Evolutionary conservation across 495 filamentous ascomycete genomes (phyloP).

Genomic region (Symbiotaphrina buchneri): DNA sequence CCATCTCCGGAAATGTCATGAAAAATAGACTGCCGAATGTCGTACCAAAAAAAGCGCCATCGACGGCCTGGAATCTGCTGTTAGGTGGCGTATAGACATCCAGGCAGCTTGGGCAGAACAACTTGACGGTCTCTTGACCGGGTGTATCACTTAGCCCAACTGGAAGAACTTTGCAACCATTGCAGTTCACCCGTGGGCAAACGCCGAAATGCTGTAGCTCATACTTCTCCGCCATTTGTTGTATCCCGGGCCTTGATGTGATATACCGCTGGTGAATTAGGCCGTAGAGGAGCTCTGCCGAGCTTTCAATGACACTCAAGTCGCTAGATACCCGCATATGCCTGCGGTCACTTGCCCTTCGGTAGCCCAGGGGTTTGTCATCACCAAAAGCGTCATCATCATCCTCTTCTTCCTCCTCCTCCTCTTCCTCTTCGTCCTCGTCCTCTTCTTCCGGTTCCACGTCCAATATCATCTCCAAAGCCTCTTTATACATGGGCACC

Average conservation of each 20-base stretch:
- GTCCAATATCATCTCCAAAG: constrained; percentile 90
- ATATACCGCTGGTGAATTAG: constrained; percentile 98
- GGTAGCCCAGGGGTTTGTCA: constrained; percentile 24
- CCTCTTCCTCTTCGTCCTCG: constrained; percentile 51
- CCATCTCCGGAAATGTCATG: constrained; percentile 92
- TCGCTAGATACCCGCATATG: constrained; percentile 79
- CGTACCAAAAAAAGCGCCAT: constrained; percentile 93
- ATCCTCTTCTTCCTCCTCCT: constrained; percentile 50
- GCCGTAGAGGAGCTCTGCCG: constrained; percentile 90
- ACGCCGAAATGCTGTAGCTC: constrained; percentile 85
- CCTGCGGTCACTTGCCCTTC: constrained; percentile 40
- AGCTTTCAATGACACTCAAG: constrained; percentile 84
- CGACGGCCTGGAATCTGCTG: constrained; percentile 92
- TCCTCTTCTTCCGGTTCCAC: constrained; percentile 91
- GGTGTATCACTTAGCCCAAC: constrained; percentile 86
- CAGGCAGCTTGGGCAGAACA: constrained; percentile 91
- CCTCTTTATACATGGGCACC: constrained; percentile 98
- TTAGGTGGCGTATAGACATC: constrained; percentile 96
- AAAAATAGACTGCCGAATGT: constrained; percentile 92
- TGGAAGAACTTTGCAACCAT: constrained; percentile 67
- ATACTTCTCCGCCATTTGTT: constrained; percentile 98
- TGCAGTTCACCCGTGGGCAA: constrained; percentile 79
- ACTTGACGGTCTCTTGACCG: constrained; percentile 90
- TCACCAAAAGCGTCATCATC: constrained; percentile 56
- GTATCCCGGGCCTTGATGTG: constrained; percentile 88